Percentiles rank a stretch among this genome's conserved stretches.
phyloP scores from a whole-genome alignment of 345 rosid species.

The Pelargonium nanum region DNA sequence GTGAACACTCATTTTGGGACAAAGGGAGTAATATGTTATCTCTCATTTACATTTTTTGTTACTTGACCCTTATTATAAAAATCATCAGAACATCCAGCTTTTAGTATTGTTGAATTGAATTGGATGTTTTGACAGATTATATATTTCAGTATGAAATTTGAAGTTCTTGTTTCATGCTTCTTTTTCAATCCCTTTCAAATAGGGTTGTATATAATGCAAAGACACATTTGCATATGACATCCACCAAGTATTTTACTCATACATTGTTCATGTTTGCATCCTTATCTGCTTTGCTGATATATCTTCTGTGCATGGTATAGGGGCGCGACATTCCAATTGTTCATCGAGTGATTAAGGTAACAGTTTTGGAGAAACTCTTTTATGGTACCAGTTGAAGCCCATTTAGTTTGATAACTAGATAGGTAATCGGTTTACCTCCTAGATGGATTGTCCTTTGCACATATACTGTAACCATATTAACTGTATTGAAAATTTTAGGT shows the following conservation, averaged over 20 bases:
- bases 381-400: too few relatives aligned
- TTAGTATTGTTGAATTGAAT: not conserved
- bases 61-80: too few relatives aligned
- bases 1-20: too few relatives aligned
- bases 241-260: not conserved
- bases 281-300: not conserved
- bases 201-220: not conserved
- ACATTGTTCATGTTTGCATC: not conserved
- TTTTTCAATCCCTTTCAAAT: not conserved
- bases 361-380: not conserved
- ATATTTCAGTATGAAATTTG: not conserved
- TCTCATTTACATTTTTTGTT: not conserved
- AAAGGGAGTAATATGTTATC: not conserved
- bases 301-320: slow-evolving; percentile 13
- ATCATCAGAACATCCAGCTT: not conserved
- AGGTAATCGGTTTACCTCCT: too few relatives aligned
- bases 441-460: too few relatives aligned
- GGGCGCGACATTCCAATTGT: slow-evolving; percentile 38
- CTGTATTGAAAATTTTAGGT: not conserved
- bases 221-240: not conserved
- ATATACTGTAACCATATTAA: too few relatives aligned
- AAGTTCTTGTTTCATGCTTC: not conserved
- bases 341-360: slow-evolving; percentile 42
- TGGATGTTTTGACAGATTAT: not conserved
- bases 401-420: too few relatives aligned